These are phyloP conservation scores for Rhizophagus clarus DNA, from an alignment of 192 early-diverging fungal genomes.

Conservation along the genomic window DNA sequence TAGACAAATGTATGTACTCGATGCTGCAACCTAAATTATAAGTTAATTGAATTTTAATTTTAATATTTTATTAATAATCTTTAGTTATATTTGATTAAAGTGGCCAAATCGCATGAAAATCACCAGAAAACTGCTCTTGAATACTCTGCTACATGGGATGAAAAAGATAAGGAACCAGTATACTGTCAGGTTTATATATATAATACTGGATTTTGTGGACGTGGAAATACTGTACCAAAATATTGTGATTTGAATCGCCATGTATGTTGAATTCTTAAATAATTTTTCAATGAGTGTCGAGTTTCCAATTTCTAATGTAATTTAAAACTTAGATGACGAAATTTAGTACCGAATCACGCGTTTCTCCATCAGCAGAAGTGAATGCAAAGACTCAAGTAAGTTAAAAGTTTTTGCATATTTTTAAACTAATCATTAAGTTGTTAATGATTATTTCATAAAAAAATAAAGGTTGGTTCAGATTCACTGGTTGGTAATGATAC, in stretches of 20 bases:
- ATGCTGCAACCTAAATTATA: too few species aligned
- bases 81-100: neutral
- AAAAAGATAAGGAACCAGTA: slow-evolving; percentile 50
- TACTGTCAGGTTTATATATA: slow-evolving; percentile 59
- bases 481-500: slow-evolving; percentile 89
- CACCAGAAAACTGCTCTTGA: slow-evolving; percentile 39
- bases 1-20: slow-evolving; percentile 58
- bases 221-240: slow-evolving; percentile 78
- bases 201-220: slow-evolving; percentile 73
- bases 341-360: slow-evolving; percentile 52
- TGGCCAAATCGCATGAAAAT: slow-evolving; percentile 39
- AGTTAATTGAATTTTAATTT: too few species aligned
- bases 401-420: neutral
- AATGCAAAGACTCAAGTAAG: slow-evolving; percentile 50
- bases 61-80: too few species aligned
- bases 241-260: slow-evolving; percentile 90
- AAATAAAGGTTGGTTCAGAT: slow-evolving; percentile 77
- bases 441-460: too few species aligned
- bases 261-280: slow-evolving; percentile 46
- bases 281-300: neutral
- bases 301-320: too few species aligned
- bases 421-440: too few species aligned
- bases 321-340: slow-evolving; percentile 37
- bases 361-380: slow-evolving; percentile 72
- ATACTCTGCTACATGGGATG: slow-evolving; percentile 40